Conservation (phyloP, 2,329 filamentous ascomycete species). For the Aspergillus sp. region DNA sequence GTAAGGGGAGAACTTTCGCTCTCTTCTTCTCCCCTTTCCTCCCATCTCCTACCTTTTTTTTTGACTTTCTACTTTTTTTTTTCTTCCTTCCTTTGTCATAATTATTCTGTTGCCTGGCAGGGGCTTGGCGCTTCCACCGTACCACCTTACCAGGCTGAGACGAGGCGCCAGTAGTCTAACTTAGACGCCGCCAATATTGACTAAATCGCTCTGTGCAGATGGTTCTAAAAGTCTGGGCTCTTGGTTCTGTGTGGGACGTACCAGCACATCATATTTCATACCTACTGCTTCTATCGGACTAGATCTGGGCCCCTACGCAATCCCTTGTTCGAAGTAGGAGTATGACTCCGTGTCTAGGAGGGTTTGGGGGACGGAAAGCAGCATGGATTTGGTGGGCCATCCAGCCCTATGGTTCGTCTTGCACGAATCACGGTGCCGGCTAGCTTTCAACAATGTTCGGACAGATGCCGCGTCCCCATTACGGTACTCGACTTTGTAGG, state of each 20-base stretch:
- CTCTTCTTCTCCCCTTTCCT: not conserved
- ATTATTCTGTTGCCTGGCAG: constrained; percentile 8
- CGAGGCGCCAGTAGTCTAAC: not conserved
- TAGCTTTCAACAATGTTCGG: not conserved
- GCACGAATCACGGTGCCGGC: not conserved
- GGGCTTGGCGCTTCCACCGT: constrained; percentile 1
- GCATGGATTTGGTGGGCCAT: not conserved
- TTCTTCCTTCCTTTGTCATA: not conserved
- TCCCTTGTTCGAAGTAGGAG: not conserved
- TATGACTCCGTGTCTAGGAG: not conserved
- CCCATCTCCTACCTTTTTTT: not conserved
- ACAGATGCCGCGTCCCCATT: not conserved
- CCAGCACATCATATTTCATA: not conserved
- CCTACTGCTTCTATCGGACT: not conserved
- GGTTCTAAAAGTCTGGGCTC: not conserved
- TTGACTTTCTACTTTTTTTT: not conserved
- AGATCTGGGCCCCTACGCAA: not conserved
- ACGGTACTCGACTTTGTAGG: not conserved
- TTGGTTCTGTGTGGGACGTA: not conserved
- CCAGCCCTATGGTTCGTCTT: not conserved
- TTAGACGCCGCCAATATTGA: not conserved
- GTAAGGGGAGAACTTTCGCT: not conserved
- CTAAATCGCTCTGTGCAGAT: not conserved
- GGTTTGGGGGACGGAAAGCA: not conserved
- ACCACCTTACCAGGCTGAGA: not conserved